Base-by-base conservation (phyloP, 2,329 filamentous ascomycete species). In the Rosellinia necatrix region DNA sequence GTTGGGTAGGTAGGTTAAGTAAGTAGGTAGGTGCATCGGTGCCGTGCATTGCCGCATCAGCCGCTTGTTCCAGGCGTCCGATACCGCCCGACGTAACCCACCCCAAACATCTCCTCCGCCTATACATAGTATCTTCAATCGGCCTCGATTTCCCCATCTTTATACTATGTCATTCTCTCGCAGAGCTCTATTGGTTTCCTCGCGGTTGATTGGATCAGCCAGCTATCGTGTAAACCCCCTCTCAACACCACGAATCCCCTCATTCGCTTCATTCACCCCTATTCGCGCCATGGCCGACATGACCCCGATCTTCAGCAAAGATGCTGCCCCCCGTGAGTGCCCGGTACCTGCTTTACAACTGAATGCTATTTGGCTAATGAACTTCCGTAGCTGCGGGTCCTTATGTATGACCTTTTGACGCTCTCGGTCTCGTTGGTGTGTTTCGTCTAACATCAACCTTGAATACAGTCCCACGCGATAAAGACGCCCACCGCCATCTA, bases 401-500 rank as follows among this genome's bases (percentile, higher is more conserved):
- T 64, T 87, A 87, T 73, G 84, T 87, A 77, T 70, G 82, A 72
- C 40, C n/a, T 53, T 38, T 5, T 29, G 37, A 19, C 30, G 13
- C 24, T 25, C 25, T 41, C n/a, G 15, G 2, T 15, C 15, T 34
- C 49, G 25, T 13, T 46, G 15, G 49, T 10, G 27, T 25, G 22
- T 32, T 35, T 15, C 52, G 21, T 50, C 59, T 61, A 24, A 56
- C 43, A 13, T 34, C n/a, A 29, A 41, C 24, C 17, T 47, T 47
- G 37, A 19, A 53, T 55, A 57, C 64, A 86, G 83, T 86, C 84
- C 62, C 85, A 87, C 70, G 85, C 84, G 67, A 82, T 87, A 75
- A 86, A 86, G 76, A 87, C 85, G 58, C 78, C 83, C 19, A 78
- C 76, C 49, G 81, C 83, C 70, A 85, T 88, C 75, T 87, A 86